These are phyloP conservation scores for Gryganskiella cystojenkinii DNA, from an alignment of 192 early-diverging fungal genomes.

Conservation along the genomic window DNA sequence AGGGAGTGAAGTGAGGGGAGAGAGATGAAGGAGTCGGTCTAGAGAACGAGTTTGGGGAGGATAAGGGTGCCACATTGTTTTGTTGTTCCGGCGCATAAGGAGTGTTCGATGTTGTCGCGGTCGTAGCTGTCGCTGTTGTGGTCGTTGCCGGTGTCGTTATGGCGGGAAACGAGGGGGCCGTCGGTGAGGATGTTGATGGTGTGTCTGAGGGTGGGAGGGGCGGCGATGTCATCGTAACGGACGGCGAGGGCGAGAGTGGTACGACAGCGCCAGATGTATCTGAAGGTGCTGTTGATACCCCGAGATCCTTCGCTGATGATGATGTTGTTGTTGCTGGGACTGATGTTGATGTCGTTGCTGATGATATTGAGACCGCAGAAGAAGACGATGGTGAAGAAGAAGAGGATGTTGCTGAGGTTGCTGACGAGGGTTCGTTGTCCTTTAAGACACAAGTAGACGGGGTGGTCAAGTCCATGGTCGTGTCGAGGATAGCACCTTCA, in stretches of 20 bases:
- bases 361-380: too few relatives aligned
- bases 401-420: too few relatives aligned
- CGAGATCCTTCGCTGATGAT: constrained; percentile 2
- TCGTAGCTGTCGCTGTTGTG: background rate
- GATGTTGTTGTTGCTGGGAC: background rate
- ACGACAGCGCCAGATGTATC: background rate
- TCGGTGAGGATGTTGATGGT: background rate
- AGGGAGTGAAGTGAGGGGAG: constrained; percentile 17
- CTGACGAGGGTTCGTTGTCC: background rate
- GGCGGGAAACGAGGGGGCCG: background rate
- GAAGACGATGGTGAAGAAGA: too few relatives aligned
- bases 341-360: constrained; percentile 3
- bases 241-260: constrained; percentile 24
- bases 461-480: constrained; percentile 4
- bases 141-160: background rate
- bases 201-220: background rate
- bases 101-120: background rate
- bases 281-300: background rate
- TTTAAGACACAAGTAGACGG: too few relatives aligned
- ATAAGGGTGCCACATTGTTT: background rate
- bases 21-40: constrained; percentile 1
- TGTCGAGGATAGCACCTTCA: constrained; percentile 16
- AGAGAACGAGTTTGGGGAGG: constrained; percentile 2
- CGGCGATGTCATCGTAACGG: constrained; percentile 15
- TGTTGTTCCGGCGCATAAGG: background rate